phyloP scores from a whole-genome alignment of 495 filamentous ascomycete genomes.

The Cairneyella variabilis region DNA sequence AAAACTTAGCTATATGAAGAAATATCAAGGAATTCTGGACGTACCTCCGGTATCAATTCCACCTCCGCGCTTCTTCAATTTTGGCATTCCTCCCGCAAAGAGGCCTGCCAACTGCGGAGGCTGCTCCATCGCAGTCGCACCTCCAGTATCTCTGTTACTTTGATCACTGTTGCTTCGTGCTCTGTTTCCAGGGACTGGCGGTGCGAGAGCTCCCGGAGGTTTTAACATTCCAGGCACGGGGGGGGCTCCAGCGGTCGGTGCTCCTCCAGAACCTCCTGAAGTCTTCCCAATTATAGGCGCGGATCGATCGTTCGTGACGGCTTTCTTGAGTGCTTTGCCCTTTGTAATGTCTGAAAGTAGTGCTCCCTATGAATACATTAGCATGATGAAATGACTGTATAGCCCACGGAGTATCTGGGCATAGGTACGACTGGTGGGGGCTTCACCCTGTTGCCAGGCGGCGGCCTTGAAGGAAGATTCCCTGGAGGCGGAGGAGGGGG shows the following conservation, averaged over 20 bases:
- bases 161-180: slow-evolving; percentile 80
- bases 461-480: slow-evolving; percentile 27
- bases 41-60: slow-evolving; percentile 83
- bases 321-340: slow-evolving; percentile 76
- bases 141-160: slow-evolving; percentile 35
- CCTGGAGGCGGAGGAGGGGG: slow-evolving; percentile 63
- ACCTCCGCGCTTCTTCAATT: slow-evolving; percentile 78
- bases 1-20: slow-evolving; percentile 24
- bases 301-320: slow-evolving; percentile 92
- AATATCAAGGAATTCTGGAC: slow-evolving; percentile 6
- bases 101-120: slow-evolving; percentile 84
- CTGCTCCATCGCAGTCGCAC: slow-evolving; percentile 41
- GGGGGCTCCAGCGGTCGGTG: slow-evolving; percentile 68
- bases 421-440: slow-evolving; percentile 16
- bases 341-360: slow-evolving; percentile 87
- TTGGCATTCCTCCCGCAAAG: slow-evolving; percentile 94
- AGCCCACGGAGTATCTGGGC: slow-evolving; percentile 22
- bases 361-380: slow-evolving; percentile 58
- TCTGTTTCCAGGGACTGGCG: slow-evolving; percentile 67
- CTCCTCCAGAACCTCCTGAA: slow-evolving; percentile 46
- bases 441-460: slow-evolving; percentile 28
- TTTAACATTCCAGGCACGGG: slow-evolving; percentile 68
- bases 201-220: slow-evolving; percentile 64
- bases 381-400: slow-evolving; percentile 12
- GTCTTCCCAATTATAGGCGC: slow-evolving; percentile 63